These are phyloP conservation scores for Colletotrichum somersetense DNA, from an alignment of 2,329 filamentous ascomycete genomes.

Conservation along the genomic window DNA sequence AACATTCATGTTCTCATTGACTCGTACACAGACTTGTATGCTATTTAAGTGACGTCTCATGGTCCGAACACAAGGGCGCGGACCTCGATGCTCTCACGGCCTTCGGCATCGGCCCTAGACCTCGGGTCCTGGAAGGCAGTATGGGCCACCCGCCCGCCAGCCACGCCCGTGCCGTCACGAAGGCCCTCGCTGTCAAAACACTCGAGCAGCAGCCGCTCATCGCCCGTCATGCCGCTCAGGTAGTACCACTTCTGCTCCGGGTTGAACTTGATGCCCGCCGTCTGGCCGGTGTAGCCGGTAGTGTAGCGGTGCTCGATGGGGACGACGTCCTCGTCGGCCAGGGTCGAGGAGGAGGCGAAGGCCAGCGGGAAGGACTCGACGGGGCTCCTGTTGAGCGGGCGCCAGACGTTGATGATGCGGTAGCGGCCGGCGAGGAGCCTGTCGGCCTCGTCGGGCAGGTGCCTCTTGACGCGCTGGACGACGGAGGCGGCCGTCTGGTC, in stretches of 20 bases:
- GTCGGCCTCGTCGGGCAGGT: slow-evolving; percentile 73
- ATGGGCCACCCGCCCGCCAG: slow-evolving; percentile 74
- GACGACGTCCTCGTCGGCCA: slow-evolving; percentile 74
- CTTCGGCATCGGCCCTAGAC: slow-evolving; percentile 76
- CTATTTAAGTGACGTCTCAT: slow-evolving; percentile 43
- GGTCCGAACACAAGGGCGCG: slow-evolving; percentile 85
- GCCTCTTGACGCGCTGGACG: slow-evolving; percentile 74
- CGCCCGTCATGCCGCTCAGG: slow-evolving; percentile 80
- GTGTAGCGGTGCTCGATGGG: slow-evolving; percentile 81
- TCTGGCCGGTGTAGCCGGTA: slow-evolving; percentile 77
- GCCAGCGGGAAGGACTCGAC: slow-evolving; percentile 77
- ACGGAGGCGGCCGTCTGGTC: slow-evolving; percentile 82
- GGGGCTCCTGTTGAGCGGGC: slow-evolving; percentile 70
- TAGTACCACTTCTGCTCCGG: slow-evolving; percentile 81
- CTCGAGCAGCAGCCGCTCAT: slow-evolving; percentile 81
- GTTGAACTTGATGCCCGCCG: slow-evolving; percentile 75
- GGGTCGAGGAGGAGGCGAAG: slow-evolving; percentile 74
- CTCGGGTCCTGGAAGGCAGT: slow-evolving; percentile 84
- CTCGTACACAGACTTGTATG: neutral
- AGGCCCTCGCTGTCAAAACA: slow-evolving; percentile 78
- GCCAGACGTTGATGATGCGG: slow-evolving; percentile 91
- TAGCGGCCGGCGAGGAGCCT: slow-evolving; percentile 75
- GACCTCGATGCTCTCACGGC: slow-evolving; percentile 90
- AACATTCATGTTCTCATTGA: slow-evolving; percentile 33
- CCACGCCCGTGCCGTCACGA: slow-evolving; percentile 61